Evolutionary conservation across 2,329 filamentous ascomycete genomes (phyloP), one percentile per base, ranked within the genome.

Genomic region (Colletotrichum chrysophilum): DNA sequence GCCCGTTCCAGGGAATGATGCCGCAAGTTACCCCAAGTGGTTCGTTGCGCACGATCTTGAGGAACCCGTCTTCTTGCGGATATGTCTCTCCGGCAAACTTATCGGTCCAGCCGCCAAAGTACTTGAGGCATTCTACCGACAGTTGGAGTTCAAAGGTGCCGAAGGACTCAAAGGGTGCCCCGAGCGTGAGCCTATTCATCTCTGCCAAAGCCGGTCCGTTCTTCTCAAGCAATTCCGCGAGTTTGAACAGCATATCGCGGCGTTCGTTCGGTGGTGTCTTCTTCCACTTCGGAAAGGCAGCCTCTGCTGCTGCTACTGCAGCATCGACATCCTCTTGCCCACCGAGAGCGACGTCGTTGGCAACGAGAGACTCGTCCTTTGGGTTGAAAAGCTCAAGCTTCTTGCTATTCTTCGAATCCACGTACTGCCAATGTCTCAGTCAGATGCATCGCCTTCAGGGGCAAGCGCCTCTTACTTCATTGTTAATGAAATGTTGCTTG

Each of bases 331-430:
- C 87, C 14, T 85, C 80, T 66, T 85, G 82, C n/a, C 85, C 86
- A n/a, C 86, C 86, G 6, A 88, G 78, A 10, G 82, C 81, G 16
- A 91, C 85, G 58, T 89, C 85, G 74, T 89, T 83, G n/a, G 87
- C 85, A 3, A 91, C 84, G 12, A 89, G 79, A 4, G 86, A 85
- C 68, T 86, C 86, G 78, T 90, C 86, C 66, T 85, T 87, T 12
- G 89, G 89, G 77, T 88, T 90, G 81, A 84, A 81, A 6, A 89
- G 80, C n/a, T 85, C 82, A 48, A 90, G 83, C 67, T 87, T 90
- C 79, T 87, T 86, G 32, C 81, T 74, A 78, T 81, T 85, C 70
- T 86, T 85, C 10, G 86, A 86, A 68, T 86, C 86, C 70, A 85
- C 81, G 70, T 86, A 82, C 78, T 86, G 85, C 43, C 14, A 13